Evolutionary conservation across 495 filamentous ascomycete genomes (phyloP).

Genomic region (Apodospora peruviana): DNA sequence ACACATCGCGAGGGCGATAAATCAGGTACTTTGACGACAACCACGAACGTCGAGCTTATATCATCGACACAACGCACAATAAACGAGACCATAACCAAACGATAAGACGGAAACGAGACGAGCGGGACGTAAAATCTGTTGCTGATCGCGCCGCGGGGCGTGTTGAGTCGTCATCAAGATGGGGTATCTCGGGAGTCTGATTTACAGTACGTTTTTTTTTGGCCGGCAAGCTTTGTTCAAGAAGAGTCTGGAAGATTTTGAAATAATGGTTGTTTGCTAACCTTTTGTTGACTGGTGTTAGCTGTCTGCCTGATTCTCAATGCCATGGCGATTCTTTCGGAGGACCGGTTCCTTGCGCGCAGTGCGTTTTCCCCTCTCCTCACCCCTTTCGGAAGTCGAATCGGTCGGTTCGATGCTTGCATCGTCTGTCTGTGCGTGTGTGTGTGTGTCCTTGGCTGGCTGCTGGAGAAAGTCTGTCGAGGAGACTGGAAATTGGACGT

Average conservation of each 20-base stretch:
- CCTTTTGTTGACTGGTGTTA: slow-evolving; percentile 22
- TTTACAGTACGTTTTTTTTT: slow-evolving; percentile 54
- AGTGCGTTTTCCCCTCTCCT: slow-evolving; percentile 51
- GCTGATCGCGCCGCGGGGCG: not conserved
- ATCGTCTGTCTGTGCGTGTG: too few species aligned
- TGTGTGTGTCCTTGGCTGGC: too few species aligned
- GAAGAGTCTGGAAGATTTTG: not conserved
- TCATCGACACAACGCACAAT: too few species aligned
- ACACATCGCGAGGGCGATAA: too few species aligned
- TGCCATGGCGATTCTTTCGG: slow-evolving; percentile 89
- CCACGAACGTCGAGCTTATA: too few species aligned
- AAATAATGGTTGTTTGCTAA: not conserved
- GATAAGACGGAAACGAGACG: too few species aligned
- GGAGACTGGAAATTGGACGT: not conserved
- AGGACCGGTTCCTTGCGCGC: slow-evolving; percentile 94
- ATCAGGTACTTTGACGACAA: too few species aligned
- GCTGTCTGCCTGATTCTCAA: slow-evolving; percentile 84
- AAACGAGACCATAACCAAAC: too few species aligned
- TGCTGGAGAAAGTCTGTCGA: too few species aligned
- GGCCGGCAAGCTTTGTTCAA: not conserved
- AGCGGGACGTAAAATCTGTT: not conserved
- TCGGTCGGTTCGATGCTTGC: too few species aligned
- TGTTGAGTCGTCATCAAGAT: slow-evolving; percentile 33
- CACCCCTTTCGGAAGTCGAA: too few species aligned
- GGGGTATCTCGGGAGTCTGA: slow-evolving; percentile 67